A percentile compares a stretch with the other conserved stretches of the same genome.
Evolutionary conservation across 129 eudicot genomes (phyloP).

Genomic region (Saposhnikovia divaricata): DNA sequence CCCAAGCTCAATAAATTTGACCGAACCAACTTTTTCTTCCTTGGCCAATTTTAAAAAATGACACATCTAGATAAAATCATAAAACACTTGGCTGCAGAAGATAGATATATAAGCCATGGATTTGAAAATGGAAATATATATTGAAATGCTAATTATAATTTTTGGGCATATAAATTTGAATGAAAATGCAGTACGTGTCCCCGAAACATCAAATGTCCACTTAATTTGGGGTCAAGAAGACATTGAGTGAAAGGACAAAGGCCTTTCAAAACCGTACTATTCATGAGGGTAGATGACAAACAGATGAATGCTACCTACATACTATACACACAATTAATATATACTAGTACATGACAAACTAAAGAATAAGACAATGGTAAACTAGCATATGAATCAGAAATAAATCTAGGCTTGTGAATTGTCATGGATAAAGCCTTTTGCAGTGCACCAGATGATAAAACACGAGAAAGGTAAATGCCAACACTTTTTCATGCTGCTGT

Average conservation of each 20-base stretch:
- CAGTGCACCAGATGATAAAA: conserved; percentile 19
- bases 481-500: background rate
- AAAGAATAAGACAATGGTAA: conserved; percentile 8
- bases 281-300: conserved; percentile 10
- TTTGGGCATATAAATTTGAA: background rate
- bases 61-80: too few relatives aligned
- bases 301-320: background rate
- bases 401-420: conserved; percentile 3
- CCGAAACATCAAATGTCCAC: background rate
- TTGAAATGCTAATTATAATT: background rate
- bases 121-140: too few relatives aligned
- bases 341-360: background rate
- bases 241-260: background rate
- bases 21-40: too few relatives aligned
- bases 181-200: background rate
- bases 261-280: conserved; percentile 1
- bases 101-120: background rate
- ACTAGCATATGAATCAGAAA: background rate
- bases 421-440: conserved; percentile 3
- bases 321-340: background rate
- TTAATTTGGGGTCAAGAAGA: background rate
- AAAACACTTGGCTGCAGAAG: too few relatives aligned
- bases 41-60: too few relatives aligned
- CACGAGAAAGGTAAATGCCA: conserved; percentile 12
- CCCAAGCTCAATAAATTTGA: too few relatives aligned